phyloP scores from a whole-genome alignment of 2,329 filamentous ascomycete genomes.

The Penicillium palitans region DNA sequence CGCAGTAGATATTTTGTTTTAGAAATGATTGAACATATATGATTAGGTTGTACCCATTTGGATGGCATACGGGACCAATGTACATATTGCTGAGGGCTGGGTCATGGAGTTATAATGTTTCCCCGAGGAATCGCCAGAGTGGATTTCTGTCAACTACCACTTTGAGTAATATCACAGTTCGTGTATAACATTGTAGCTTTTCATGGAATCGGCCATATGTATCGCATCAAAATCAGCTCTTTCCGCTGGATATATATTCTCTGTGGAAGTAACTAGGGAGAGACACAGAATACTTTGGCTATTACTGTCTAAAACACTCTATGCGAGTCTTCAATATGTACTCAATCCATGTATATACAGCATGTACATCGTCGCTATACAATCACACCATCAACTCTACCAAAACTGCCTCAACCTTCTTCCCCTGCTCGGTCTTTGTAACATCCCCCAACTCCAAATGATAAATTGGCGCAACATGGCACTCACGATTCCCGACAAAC shows the following conservation, averaged over 20 bases:
- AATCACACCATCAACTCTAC: slow-evolving; percentile 21
- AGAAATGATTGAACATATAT: not conserved
- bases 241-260: not conserved
- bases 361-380: too few species aligned
- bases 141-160: too few species aligned
- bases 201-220: too few species aligned
- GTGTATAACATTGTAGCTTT: too few species aligned
- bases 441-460: slow-evolving; percentile 38
- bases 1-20: not conserved
- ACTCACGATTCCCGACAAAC: slow-evolving; percentile 41
- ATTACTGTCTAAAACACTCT: not conserved
- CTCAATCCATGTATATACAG: not conserved
- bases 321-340: not conserved
- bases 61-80: not conserved
- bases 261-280: not conserved
- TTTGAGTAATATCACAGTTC: too few species aligned
- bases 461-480: slow-evolving; percentile 47
- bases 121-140: too few species aligned
- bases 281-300: not conserved
- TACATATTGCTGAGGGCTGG: not conserved
- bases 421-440: slow-evolving; percentile 43
- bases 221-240: too few species aligned
- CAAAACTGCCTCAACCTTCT: slow-evolving; percentile 40
- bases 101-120: too few species aligned
- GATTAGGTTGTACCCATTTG: not conserved